A percentile compares a stretch with the other conserved stretches of the same genome.
Evolutionary conservation across 148 eudicot species (phyloP).

Genomic region (Dysphania ambrosioides): DNA sequence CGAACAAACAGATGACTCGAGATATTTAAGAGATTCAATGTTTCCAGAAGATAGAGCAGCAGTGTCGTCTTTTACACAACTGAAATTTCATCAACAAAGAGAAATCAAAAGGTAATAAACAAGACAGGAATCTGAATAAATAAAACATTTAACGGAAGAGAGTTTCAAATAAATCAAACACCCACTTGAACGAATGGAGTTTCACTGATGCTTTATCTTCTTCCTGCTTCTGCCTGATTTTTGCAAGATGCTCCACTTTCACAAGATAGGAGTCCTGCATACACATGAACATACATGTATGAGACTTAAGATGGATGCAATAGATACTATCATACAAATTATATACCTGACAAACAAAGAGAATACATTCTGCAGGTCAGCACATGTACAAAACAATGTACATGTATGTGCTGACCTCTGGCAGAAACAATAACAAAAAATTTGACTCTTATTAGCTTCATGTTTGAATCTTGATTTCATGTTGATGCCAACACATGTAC

Average conservation of each 20-base stretch:
- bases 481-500: neutral
- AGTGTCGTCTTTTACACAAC: conserved; percentile 24
- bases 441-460: neutral
- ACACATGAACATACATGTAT: no score
- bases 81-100: conserved; percentile 27
- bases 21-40: conserved; percentile 44
- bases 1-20: conserved; percentile 39
- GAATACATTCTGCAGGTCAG: conserved; percentile 15
- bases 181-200: conserved; percentile 74
- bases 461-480: neutral
- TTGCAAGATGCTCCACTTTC: conserved; percentile 62
- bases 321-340: conserved; percentile 8
- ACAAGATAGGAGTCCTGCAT: conserved; percentile 52
- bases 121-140: neutral
- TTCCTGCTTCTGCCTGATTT: conserved; percentile 68
- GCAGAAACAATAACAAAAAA: neutral
- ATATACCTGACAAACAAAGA: conserved; percentile 3
- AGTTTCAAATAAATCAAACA: neutral
- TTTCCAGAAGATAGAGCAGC: conserved; percentile 32
- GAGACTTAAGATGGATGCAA: conserved; percentile 5
- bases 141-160: neutral
- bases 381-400: no score
- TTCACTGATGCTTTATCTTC: conserved; percentile 68
- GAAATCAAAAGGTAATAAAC: neutral
- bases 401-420: no score